phyloP scores from a whole-genome alignment of 768 basidiomycete species.

The Panaeolus cyanescens region DNA sequence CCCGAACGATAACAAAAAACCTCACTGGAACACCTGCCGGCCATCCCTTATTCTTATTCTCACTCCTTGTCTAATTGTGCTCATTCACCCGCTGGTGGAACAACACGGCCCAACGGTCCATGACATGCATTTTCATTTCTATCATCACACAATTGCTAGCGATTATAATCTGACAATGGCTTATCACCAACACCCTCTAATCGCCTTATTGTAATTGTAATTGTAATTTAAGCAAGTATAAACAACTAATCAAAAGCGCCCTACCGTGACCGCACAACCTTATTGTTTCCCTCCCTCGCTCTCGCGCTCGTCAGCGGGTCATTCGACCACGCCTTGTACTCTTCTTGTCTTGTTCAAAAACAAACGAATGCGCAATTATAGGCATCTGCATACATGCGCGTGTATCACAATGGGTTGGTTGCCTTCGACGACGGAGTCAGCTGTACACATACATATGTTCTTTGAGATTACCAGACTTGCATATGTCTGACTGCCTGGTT shows the following conservation, averaged over 20 bases:
- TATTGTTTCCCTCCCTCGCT: background rate
- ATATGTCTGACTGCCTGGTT: background rate
- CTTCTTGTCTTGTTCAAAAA: background rate
- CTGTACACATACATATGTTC: background rate
- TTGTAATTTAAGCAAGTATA: no score
- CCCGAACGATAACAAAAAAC: background rate
- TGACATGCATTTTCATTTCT: background rate
- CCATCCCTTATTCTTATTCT: background rate
- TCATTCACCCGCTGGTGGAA: background rate
- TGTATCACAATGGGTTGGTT: no score
- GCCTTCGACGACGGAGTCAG: no score
- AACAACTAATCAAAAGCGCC: no score
- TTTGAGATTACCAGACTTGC: background rate
- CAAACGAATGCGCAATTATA: background rate
- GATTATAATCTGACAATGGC: background rate
- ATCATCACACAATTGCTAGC: background rate
- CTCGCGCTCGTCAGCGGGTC: background rate
- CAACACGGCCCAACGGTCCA: no score
- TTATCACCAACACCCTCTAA: background rate
- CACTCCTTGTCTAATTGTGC: background rate
- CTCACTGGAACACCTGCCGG: background rate
- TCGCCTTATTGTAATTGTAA: slow-evolving; percentile 3
- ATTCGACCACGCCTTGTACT: background rate
- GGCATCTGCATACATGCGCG: background rate
- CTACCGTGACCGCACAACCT: no score